These are phyloP conservation scores for Coemansia sp. DNA, from an alignment of 192 early-diverging fungal genomes.

Conservation along the genomic window DNA sequence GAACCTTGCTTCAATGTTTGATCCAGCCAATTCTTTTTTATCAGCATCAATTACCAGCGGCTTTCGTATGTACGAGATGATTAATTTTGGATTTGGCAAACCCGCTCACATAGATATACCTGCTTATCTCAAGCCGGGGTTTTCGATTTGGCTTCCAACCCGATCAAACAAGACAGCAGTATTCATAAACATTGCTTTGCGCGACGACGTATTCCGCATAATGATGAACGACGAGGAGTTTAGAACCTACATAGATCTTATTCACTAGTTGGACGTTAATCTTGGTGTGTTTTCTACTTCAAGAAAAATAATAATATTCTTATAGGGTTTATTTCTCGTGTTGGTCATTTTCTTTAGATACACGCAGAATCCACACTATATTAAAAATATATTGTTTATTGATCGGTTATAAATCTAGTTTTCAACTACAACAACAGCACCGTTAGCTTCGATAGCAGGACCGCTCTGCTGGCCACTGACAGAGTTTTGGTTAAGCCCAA, in stretches of 20 bases:
- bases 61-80: conserved; percentile 26
- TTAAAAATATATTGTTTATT: background rate
- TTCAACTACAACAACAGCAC: conserved; percentile 24
- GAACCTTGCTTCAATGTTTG: conserved; percentile 19
- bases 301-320: too few species aligned
- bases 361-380: background rate
- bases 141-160: conserved; percentile 41
- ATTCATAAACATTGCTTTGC: conserved; percentile 28
- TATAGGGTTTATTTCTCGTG: too few species aligned
- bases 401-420: background rate
- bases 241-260: conserved; percentile 20
- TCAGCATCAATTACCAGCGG: conserved; percentile 32
- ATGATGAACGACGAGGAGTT: conserved; percentile 27
- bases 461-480: conserved; percentile 31
- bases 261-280: background rate
- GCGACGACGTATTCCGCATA: conserved; percentile 18
- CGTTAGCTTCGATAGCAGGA: conserved; percentile 34
- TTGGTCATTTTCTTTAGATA: too few species aligned
- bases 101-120: conserved; percentile 40
- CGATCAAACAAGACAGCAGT: background rate
- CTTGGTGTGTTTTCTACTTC: background rate
- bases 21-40: conserved; percentile 30
- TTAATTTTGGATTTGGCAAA: conserved; percentile 30
- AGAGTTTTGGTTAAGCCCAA: conserved; percentile 29
- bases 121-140: conserved; percentile 34